Percentiles rank a stretch among this genome's conserved stretches.
Conservation (phyloP, 2,329 filamentous ascomycete genomes). For the Fusarium paranaense region DNA sequence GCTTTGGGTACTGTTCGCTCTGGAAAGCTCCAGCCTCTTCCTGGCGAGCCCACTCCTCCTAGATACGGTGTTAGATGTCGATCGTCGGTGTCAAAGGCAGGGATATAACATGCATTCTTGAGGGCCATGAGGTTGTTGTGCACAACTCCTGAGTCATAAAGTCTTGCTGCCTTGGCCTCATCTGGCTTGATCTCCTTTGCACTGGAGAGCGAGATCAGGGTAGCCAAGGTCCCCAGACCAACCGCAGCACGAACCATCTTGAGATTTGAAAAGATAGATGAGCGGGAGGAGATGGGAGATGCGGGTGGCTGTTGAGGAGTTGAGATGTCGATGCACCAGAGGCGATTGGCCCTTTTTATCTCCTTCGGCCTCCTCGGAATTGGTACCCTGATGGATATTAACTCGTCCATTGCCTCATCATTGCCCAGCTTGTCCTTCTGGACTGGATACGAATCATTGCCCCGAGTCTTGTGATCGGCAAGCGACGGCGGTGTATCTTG, state of each 20-base stretch:
- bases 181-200: conserved; percentile 38
- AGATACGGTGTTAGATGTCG: neutral
- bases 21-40: conserved; percentile 49
- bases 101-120: conserved; percentile 11
- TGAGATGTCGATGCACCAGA: fast-evolving
- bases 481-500: neutral
- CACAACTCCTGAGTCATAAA: conserved; percentile 35
- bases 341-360: conserved; percentile 3
- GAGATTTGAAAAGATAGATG: neutral
- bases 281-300: neutral
- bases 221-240: conserved; percentile 23
- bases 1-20: conserved; percentile 51
- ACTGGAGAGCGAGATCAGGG: conserved; percentile 3
- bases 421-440: neutral
- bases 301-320: neutral
- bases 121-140: conserved; percentile 36
- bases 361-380: neutral
- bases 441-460: neutral
- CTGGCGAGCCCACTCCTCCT: conserved; percentile 50
- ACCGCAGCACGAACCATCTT: conserved; percentile 38
- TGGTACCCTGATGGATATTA: neutral
- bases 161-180: conserved; percentile 11
- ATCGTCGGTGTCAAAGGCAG: fast-evolving
- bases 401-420: neutral
- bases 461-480: neutral